Conservation (phyloP, 148 eudicot genomes). For the Cornus controversa region DNA sequence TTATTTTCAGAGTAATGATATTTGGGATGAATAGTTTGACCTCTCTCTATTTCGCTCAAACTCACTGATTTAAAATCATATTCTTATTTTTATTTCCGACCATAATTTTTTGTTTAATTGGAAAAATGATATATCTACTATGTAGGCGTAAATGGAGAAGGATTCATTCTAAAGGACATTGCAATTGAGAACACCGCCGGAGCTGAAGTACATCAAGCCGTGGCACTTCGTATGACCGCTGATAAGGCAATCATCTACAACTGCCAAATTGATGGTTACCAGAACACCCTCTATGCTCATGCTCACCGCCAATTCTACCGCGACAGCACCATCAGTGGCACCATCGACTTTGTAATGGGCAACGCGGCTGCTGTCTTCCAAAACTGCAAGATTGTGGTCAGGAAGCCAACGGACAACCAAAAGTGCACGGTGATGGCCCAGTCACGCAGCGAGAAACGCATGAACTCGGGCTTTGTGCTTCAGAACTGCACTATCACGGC, state of each 20-base stretch:
- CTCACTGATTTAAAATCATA: no score
- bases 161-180: conserved; percentile 43
- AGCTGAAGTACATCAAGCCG: conserved; percentile 39
- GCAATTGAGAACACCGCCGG: conserved; percentile 54
- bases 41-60: no score
- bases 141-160: conserved; percentile 37
- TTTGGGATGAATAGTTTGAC: no score
- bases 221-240: conserved; percentile 38
- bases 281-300: conserved; percentile 56
- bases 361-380: conserved; percentile 60
- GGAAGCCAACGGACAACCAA: conserved; percentile 44
- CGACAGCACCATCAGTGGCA: conserved; percentile 61
- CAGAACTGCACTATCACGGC: conserved; percentile 47
- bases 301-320: conserved; percentile 60
- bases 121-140: no score
- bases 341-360: conserved; percentile 68
- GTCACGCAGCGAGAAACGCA: conserved; percentile 27
- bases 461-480: conserved; percentile 34
- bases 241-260: conserved; percentile 36
- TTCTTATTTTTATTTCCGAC: no score
- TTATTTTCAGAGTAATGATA: no score
- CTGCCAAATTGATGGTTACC: conserved; percentile 43
- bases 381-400: conserved; percentile 44
- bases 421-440: conserved; percentile 57
- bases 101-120: no score